These are phyloP conservation scores for Boletus bicolor DNA, from an alignment of 768 basidiomycete genomes.

Conservation along the genomic window DNA sequence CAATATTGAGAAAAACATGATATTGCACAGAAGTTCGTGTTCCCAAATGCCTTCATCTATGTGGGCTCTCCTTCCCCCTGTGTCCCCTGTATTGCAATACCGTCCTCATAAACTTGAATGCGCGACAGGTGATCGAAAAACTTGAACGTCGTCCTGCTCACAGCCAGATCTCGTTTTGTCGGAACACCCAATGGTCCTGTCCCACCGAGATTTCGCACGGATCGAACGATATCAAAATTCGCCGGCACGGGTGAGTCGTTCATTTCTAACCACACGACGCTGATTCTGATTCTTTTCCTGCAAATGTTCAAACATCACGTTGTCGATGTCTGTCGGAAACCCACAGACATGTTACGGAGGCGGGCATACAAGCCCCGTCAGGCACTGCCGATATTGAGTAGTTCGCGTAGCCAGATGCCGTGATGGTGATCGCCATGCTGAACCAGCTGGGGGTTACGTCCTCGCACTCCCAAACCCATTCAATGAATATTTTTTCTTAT, in stretches of 20 bases:
- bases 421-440: not conserved
- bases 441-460: no score
- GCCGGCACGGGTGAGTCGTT: not conserved
- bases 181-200: not conserved
- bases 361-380: slow-evolving; percentile 12
- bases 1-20: not conserved
- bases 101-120: slow-evolving; percentile 34
- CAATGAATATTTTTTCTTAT: no score
- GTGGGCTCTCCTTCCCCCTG: slow-evolving; percentile 26
- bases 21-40: slow-evolving; percentile 5
- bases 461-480: no score
- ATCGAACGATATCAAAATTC: not conserved
- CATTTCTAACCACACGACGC: not conserved
- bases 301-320: not conserved
- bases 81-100: slow-evolving; percentile 33
- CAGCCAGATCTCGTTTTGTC: not conserved
- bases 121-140: slow-evolving; percentile 19
- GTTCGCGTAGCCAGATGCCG: not conserved
- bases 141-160: slow-evolving; percentile 5
- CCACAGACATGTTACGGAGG: not conserved
- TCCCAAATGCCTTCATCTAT: slow-evolving; percentile 18
- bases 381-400: not conserved
- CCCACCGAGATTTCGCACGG: not conserved
- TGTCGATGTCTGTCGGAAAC: not conserved
- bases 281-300: no score